phyloP scores from a whole-genome alignment of 805 yeast genomes.

The Wickerhamiella azymoides region DNA sequence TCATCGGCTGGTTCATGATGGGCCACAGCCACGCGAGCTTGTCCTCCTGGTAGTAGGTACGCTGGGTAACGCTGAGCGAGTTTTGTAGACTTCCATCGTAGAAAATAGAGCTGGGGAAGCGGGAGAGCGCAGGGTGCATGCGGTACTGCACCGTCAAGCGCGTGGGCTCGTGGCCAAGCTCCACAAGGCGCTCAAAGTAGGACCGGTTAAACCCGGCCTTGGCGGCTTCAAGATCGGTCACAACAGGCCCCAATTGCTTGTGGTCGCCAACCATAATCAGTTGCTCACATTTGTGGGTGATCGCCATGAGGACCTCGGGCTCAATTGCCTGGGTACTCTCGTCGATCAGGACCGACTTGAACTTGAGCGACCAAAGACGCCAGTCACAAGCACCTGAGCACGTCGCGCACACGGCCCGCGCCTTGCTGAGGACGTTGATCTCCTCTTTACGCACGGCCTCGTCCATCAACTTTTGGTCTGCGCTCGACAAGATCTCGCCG shows the following conservation, averaged over 20 bases:
- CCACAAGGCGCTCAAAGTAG: slow-evolving; percentile 70
- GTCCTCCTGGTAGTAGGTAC: slow-evolving; percentile 24
- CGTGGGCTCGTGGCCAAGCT: slow-evolving; percentile 72
- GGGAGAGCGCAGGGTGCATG: slow-evolving; percentile 82
- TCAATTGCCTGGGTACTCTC: slow-evolving; percentile 92
- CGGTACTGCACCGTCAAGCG: slow-evolving; percentile 86
- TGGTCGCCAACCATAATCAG: slow-evolving; percentile 89
- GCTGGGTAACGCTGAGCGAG: slow-evolving; percentile 70
- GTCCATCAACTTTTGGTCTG: slow-evolving; percentile 5
- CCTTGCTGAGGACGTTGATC: slow-evolving; percentile 33
- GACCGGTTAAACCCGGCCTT: slow-evolving; percentile 81
- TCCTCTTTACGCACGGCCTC: slow-evolving; percentile 37
- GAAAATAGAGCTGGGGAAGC: slow-evolving; percentile 80
- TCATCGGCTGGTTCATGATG: slow-evolving; percentile 69
- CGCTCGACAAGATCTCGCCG: slow-evolving; percentile 41
- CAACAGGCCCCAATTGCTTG: slow-evolving; percentile 89
- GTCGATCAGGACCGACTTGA: slow-evolving; percentile 74
- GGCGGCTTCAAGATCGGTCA: slow-evolving; percentile 64
- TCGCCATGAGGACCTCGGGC: slow-evolving; percentile 81
- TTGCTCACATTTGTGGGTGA: slow-evolving; percentile 80
- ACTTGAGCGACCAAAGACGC: slow-evolving; percentile 40
- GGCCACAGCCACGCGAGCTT: slow-evolving; percentile 47
- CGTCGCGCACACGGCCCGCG: slow-evolving; percentile 78
- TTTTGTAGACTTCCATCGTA: slow-evolving; percentile 87
- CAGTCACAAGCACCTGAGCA: slow-evolving; percentile 85